Evolutionary conservation across 2,329 filamentous ascomycete genomes (phyloP), one percentile per base, ranked within the genome.

Genomic region (Pseudocercospora musae): DNA sequence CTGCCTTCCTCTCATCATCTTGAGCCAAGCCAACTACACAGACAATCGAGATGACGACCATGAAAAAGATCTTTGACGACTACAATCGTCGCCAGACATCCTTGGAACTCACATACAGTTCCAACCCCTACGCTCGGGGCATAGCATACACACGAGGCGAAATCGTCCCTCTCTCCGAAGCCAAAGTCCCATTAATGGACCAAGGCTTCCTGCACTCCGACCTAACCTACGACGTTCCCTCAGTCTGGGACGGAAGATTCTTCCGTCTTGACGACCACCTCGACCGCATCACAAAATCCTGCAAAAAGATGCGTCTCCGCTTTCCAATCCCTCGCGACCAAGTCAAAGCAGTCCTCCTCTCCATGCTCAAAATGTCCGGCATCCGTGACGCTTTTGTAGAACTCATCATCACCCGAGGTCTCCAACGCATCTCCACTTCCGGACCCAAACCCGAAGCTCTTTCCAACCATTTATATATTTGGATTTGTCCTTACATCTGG

Each of bases 151-250:
- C 83, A 1, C 73, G 77, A 49, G 79, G 79, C 15, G 68, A 79
- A 44, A 69, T 80, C 3, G 74, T 77, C 0, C 80, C 81, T 2
- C 68, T 83, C 5, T 42, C 73, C n/a, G 70, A 82, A 50, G 82
- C 82, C 0, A 76, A 76, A n/a, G 81, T 84, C 18, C 82, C 82
- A 0, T 69, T 84, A 0, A 66, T 81, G 0, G 82, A 84, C 64
- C 78, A 84, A 70, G 82, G 82, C 18, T 84, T 84, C 69, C 69
- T 83, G 67, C 81, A 80, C 68, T 78, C 80, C 70, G 81, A 84
- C 50, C 68, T 83, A 1, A 84, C 82, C 0, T 84, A 84, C 68
- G 81, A 84, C 54, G 82, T 84, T 0, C 80, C 81, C 0, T 70
- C 80, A 0, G 79, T 83, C 25, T 84, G 82, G 82, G 79, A 83